Evolutionary conservation across 2,329 filamentous ascomycete genomes (phyloP).

Genomic region (Rhynchosporium secalis): DNA sequence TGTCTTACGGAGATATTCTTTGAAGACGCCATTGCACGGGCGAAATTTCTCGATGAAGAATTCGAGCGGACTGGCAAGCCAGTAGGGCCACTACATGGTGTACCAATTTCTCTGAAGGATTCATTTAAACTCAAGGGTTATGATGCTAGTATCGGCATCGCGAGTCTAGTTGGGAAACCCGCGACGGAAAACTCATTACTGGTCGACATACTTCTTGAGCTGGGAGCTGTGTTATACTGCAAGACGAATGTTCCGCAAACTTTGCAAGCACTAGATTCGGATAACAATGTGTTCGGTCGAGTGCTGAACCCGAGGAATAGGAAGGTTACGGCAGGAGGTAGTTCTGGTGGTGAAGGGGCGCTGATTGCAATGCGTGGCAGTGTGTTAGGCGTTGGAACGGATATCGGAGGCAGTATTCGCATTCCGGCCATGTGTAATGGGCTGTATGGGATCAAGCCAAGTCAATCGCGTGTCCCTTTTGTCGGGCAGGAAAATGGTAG

Average conservation of each 20-base stretch:
- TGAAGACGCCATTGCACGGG: constrained; percentile 47
- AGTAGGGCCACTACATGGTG: constrained; percentile 61
- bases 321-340: constrained; percentile 60
- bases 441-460: constrained; percentile 53
- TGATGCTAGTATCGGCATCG: constrained; percentile 57
- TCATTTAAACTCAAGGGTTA: constrained; percentile 56
- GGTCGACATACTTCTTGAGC: constrained; percentile 56
- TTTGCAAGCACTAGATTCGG: constrained; percentile 54
- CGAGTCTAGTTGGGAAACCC: constrained; percentile 53
- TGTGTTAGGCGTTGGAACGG: constrained; percentile 60
- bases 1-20: constrained; percentile 53
- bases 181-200: constrained; percentile 55
- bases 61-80: constrained; percentile 43
- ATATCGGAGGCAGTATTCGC: constrained; percentile 53
- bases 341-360: constrained; percentile 63
- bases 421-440: constrained; percentile 51
- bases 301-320: constrained; percentile 63
- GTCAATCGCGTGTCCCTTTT: constrained; percentile 44
- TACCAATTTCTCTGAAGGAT: constrained; percentile 60
- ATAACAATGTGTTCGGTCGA: constrained; percentile 62
- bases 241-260: constrained; percentile 70
- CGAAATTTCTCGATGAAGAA: constrained; percentile 48
- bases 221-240: constrained; percentile 66
- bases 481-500: constrained; percentile 47
- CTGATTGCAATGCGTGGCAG: constrained; percentile 58